phyloP scores from a whole-genome alignment of 257 asterid genomes.

The Solanum chaucha region DNA sequence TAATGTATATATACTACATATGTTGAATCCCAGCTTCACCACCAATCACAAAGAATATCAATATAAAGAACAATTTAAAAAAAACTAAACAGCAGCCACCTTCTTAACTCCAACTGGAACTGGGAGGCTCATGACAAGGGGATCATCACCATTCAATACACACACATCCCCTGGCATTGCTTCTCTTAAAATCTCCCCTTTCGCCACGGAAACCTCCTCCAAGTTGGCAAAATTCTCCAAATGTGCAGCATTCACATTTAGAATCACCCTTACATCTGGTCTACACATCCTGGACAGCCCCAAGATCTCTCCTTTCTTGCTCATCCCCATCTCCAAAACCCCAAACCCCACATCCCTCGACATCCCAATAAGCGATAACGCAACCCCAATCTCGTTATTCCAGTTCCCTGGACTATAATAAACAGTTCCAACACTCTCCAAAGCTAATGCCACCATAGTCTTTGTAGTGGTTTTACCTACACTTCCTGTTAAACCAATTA shows the following conservation, averaged over 20 bases:
- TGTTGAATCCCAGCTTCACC: too few species aligned
- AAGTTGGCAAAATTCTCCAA: slow-evolving; percentile 20
- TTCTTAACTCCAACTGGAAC: slow-evolving; percentile 18
- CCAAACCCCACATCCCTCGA: slow-evolving; percentile 14
- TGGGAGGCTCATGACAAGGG: slow-evolving; percentile 20
- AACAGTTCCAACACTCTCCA: slow-evolving; percentile 11
- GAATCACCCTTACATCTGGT: slow-evolving; percentile 20
- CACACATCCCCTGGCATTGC: slow-evolving; percentile 20
- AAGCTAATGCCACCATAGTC: slow-evolving; percentile 14
- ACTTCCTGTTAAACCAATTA: slow-evolving; percentile 25
- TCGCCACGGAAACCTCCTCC: slow-evolving; percentile 17
- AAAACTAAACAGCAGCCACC: neutral
- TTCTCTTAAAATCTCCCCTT: slow-evolving; percentile 27
- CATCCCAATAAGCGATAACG: slow-evolving; percentile 22
- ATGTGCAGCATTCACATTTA: slow-evolving; percentile 28
- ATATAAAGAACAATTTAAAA: too few species aligned
- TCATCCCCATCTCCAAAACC: slow-evolving; percentile 28
- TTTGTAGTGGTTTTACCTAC: slow-evolving; percentile 25
- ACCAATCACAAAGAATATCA: neutral
- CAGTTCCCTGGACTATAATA: slow-evolving; percentile 19
- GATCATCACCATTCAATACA: slow-evolving; percentile 30
- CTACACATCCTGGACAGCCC: slow-evolving; percentile 19
- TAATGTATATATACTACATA: neutral
- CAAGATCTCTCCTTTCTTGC: slow-evolving; percentile 20
- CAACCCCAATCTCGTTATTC: slow-evolving; percentile 20